Base-by-base conservation (phyloP, 768 basidiomycete species). In the Cystofilobasidium macerans region DNA sequence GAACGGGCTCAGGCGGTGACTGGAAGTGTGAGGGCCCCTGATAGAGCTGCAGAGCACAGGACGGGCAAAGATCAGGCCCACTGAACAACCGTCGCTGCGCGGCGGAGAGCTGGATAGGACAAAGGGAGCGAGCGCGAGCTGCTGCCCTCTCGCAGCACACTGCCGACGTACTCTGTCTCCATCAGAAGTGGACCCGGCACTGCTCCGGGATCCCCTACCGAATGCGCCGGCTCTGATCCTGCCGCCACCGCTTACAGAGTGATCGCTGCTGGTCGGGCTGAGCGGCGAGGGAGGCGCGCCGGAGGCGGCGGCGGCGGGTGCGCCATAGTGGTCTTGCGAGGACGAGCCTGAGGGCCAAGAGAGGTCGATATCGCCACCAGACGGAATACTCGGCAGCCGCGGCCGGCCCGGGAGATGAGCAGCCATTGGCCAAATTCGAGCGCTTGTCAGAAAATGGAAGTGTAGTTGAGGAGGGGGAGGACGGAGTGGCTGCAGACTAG, bases 221-320 rank as follows among this genome's bases (percentile, higher is more conserved):
- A 63, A 63, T 9, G 62, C 62, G 26, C 62, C 62, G 7, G 62
- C 62, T n/a, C 53, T 24, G 62, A 63, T 63, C 51, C 51, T 54
- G 36, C 62, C 62, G 32, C 48, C 30, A 13, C 51, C 38, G 47
- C 51, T 28, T 0, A 35, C 35, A 18, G 33, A 51, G 8, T 24
- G 18, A 3, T 9, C 30, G 51, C 51, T 54, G 30, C 51, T 30
- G 2, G 26, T 28, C 16, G 51, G 51, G 51, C 51, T 54, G 28
- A 54, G 51, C 12, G 53, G 51, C 33, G 62, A 63, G 6, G 62
- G 62, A 42, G 48, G 42, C 22, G 60, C 22, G 22, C 14, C 35
- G 22, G n/a, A 2, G 22, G 16, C 47, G n/a, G 22, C 26, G 47
- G 26, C 51, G 47, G 33, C 35, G 47, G 22, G 22, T 20, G 43